These are phyloP conservation scores for Viridothelium virens DNA, from an alignment of 495 filamentous ascomycete species.

Conservation along the genomic window DNA sequence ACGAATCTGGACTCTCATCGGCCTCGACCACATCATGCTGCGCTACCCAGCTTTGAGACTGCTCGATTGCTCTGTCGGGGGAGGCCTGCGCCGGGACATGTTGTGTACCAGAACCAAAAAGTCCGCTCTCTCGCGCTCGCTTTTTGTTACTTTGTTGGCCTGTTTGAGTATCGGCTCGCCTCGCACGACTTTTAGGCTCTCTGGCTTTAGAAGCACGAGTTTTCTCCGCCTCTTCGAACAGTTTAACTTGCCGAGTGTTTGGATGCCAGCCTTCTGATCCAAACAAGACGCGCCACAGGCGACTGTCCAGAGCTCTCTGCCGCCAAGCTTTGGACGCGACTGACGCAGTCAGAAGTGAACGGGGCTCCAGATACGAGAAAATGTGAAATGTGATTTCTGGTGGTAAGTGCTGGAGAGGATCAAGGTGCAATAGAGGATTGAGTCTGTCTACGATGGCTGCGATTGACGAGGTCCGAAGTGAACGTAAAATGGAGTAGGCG, in stretches of 20 bases:
- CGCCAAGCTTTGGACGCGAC: slow-evolving; percentile 76
- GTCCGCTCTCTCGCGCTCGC: slow-evolving; percentile 41
- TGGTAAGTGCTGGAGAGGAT: slow-evolving; percentile 78
- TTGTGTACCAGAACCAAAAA: slow-evolving; percentile 34
- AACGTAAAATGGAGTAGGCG: slow-evolving; percentile 58
- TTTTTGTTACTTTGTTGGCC: slow-evolving; percentile 47
- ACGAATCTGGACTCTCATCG: slow-evolving; percentile 28
- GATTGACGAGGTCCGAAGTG: slow-evolving; percentile 66
- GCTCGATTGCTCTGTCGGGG: slow-evolving; percentile 23
- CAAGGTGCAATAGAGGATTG: slow-evolving; percentile 76
- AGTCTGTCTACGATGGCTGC: slow-evolving; percentile 69
- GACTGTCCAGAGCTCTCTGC: slow-evolving; percentile 67
- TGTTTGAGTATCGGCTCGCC: slow-evolving; percentile 41
- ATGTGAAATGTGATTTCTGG: slow-evolving; percentile 83
- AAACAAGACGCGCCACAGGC: slow-evolving; percentile 79
- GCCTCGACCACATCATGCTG: slow-evolving; percentile 40
- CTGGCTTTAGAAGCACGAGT: slow-evolving; percentile 37
- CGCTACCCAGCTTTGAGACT: slow-evolving; percentile 28
- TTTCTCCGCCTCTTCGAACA: slow-evolving; percentile 56
- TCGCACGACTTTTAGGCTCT: slow-evolving; percentile 36
- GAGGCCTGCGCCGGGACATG: slow-evolving; percentile 20
- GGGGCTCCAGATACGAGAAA: slow-evolving; percentile 72
- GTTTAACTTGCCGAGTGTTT: slow-evolving; percentile 54
- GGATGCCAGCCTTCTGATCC: slow-evolving; percentile 76
- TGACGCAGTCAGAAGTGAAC: slow-evolving; percentile 68